Base-by-base conservation (phyloP, 148 eudicot species). In the Heliamphora exappendiculata region DNA sequence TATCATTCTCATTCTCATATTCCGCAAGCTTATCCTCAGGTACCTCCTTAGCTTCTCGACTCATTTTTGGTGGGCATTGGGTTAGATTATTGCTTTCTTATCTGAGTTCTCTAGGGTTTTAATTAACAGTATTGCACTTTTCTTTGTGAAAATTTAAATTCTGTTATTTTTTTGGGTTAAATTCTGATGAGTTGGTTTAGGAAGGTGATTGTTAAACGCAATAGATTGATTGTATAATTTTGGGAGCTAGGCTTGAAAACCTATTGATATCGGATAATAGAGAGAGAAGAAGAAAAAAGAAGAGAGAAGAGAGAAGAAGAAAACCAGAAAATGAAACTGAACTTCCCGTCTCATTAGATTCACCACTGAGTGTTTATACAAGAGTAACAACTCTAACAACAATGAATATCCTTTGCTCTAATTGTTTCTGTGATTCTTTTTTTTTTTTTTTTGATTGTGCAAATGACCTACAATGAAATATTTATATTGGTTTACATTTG, bases 11-110 rank as follows among this genome's bases (percentile, higher is more conserved):
- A 72, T 72, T 16, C 70, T 64, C 55, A 49, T 10, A 62, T 72
- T 59, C 44, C 68, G 17, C 78, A 77, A 44, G 45, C 89, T 58
- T 83, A 85, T 58, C 72, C 80, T 74, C 85, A 79, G 78, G 81
- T 79, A 75, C 79, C 49, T 33, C 9, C 39, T 24, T 5, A 4
- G 22, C 41, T 16, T 45, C 5, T 64, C 10, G n/a, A 12, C 12
- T 34, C 2, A 17, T 53, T 17, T 62, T 19, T 67, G 0, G 13
- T 62, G 9, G 13, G 29, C 51, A 31, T 72, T 72, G 44, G 22
- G 22, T 5, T 67, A 51, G 14, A 13, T 10, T 26, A 22, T 53
- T 70, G 49, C 17, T 45, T 78, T 77, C 44, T 62, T 41, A 16
- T 74, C 26, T 50, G 50, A 36, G 31, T 29, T 24, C n/a, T 57